Conservation (phyloP, 2,329 filamentous ascomycete species). For the Leptographium wingfieldii region DNA sequence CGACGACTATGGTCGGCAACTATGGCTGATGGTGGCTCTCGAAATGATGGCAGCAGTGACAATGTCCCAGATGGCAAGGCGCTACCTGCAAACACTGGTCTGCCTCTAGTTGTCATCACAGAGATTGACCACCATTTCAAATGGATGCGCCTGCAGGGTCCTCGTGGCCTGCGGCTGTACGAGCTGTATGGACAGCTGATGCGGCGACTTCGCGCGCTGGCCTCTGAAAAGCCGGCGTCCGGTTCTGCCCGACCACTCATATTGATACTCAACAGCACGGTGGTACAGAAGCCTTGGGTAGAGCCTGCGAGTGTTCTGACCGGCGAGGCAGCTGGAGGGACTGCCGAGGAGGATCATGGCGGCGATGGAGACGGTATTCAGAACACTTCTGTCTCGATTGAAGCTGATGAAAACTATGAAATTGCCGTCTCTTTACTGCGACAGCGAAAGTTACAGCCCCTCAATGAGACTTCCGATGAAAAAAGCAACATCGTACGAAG, state of each 20-base stretch:
- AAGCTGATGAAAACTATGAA: not conserved
- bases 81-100: not conserved
- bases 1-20: slow-evolving; percentile 7
- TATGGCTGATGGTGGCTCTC: not conserved
- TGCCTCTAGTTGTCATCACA: slow-evolving; percentile 5
- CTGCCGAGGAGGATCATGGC: not conserved
- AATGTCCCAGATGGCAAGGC: not conserved
- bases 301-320: not conserved
- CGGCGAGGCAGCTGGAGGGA: not conserved
- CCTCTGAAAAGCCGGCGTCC: not conserved
- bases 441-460: not conserved
- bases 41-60: not conserved
- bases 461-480: not conserved
- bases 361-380: not conserved
- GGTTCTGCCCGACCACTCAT: slow-evolving; percentile 1
- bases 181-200: slow-evolving; percentile 11
- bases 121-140: slow-evolving; percentile 13
- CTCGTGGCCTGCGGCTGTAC: slow-evolving; percentile 6
- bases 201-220: slow-evolving; percentile 8
- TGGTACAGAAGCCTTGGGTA: not conserved
- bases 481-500: not conserved
- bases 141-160: slow-evolving; percentile 12
- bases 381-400: not conserved
- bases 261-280: slow-evolving; percentile 9
- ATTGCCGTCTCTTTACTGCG: not conserved